Evolutionary conservation across 2,329 filamentous ascomycete genomes (phyloP), one percentile per base, ranked within the genome.

Genomic region (Arachnopeziza araneosa): DNA sequence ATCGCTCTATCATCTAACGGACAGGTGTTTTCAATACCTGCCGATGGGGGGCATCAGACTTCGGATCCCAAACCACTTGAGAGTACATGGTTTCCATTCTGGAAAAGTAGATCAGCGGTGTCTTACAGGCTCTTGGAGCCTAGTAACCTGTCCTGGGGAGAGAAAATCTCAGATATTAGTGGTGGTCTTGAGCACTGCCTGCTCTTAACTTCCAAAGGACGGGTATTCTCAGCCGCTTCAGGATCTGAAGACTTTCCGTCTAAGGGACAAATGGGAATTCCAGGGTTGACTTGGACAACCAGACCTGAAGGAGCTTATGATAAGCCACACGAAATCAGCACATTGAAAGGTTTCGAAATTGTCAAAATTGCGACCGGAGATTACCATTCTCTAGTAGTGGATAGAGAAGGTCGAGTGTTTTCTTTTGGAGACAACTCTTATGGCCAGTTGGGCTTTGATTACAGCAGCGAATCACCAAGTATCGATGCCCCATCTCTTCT

Each of bases 381-480:
- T 71, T 86, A 87, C 66, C 95, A 99, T 75, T 96, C 91, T 3
- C 77, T 96, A 1, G 89, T 86, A 0, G 80, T 92, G 19, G 90
- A 93, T 70, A 83, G 83, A 61, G 80, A 88, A 56, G 93, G 93
- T 19, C 84, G 86, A 19, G 82, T 95, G 19, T 96, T 95, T 73
- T 81, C 86, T 7, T 98, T 96, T 76, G 95, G 95, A 48, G 93
- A 98, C 74, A 98, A 98, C 75, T 86, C 87, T 0, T 83, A 85
- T 51, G 95, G 95, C n/a, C 95, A 98, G 74, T 81, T 98, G 2
- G 93, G 93, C n/a, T 86, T 93, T 68, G 85, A 91, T 55, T 84
- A 83, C 57, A 85, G 85, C 54, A 72, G 82, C 0, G 83, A 87
- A 26, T 78, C 83, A 19, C 79, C 84, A 8, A 83, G 77, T 60